Evolutionary conservation across 2,329 filamentous ascomycete species (phyloP), one percentile per base, ranked within the genome.

Genomic region (Pseudophaeomoniella oleicola): DNA sequence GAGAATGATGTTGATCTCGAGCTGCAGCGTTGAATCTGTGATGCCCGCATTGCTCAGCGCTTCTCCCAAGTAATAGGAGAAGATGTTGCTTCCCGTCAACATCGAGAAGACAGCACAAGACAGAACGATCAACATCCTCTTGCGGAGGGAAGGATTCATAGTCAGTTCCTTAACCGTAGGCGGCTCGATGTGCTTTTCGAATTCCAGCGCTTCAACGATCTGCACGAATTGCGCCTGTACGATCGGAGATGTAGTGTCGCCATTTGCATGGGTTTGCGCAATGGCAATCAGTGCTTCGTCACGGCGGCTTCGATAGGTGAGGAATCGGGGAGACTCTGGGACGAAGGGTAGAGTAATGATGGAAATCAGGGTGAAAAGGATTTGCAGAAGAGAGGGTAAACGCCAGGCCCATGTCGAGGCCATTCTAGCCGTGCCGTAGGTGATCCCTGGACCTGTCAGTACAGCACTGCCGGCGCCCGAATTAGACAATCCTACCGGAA

Each of bases 311-410:
- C 72, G 66, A 38, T 66, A 64, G 34, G 74, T 71, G 15, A 77
- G 58, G 72, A 72, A 78, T 39, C 75, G 56, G 2, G 75, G 75
- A 2, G 69, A 75, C 46, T 79, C 75, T 0, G 75, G 75, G 1
- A 78, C 56, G 43, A 75, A 63, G 38, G 64, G 72, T 3, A 66
- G 59, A 15, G 63, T 54, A 18, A 62, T 31, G 30, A 67, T 58
- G 30, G 75, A 66, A 5, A 75, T 44, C 1, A 52, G 50, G 19
- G 56, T 57, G 16, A 64, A 58, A 3, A 61, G 57, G 16, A 63
- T 53, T 45, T 74, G 70, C 2, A 71, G 52, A 45, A 71, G 59
- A 5, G 74, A 64, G 1, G 75, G 75, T 13, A 74, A 63, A 16
- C 69, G 58, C 76, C 76, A 81, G 0, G 71, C 66, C 29, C 48